Percentiles rank a stretch among this genome's conserved stretches.
Evolutionary conservation across 1,139 yeast species (phyloP).

Genomic region (Hanseniaspora sp.): DNA sequence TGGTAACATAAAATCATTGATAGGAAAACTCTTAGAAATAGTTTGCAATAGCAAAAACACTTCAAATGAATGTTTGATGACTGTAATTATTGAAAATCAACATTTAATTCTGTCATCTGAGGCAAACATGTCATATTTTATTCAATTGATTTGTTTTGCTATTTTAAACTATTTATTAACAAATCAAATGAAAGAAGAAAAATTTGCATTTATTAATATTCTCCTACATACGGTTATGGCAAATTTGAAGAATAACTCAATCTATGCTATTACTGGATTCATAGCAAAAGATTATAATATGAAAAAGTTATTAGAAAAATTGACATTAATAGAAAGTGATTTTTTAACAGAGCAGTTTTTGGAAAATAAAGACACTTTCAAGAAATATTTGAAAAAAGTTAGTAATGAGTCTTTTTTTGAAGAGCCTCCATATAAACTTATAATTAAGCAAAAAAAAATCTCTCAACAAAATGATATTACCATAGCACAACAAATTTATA

Average conservation of each 20-base stretch:
- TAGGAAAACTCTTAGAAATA: neutral
- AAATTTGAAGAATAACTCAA: neutral
- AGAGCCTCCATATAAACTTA: neutral
- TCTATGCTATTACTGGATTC: neutral
- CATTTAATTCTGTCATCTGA: neutral
- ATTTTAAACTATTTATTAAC: neutral
- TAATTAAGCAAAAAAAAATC: neutral
- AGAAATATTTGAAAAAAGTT: neutral
- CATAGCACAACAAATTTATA: neutral
- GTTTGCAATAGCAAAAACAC: neutral
- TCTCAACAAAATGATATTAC: neutral
- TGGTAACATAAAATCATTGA: neutral
- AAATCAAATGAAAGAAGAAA: conserved; percentile 3
- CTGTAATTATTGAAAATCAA: conserved; percentile 1
- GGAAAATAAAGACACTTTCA: neutral
- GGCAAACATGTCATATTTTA: neutral
- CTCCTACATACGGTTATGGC: neutral
- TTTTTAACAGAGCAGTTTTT: neutral
- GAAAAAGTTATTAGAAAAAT: conserved; percentile 2
- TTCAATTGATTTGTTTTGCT: conserved; percentile 6
- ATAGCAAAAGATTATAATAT: conserved; percentile 4
- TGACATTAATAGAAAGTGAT: neutral
- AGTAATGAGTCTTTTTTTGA: neutral
- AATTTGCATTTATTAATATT: conserved; percentile 9
- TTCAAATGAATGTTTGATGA: neutral